Evolutionary conservation across 1,284 basidiomycete species (phyloP).

Genomic region (Marasmius sp.): DNA sequence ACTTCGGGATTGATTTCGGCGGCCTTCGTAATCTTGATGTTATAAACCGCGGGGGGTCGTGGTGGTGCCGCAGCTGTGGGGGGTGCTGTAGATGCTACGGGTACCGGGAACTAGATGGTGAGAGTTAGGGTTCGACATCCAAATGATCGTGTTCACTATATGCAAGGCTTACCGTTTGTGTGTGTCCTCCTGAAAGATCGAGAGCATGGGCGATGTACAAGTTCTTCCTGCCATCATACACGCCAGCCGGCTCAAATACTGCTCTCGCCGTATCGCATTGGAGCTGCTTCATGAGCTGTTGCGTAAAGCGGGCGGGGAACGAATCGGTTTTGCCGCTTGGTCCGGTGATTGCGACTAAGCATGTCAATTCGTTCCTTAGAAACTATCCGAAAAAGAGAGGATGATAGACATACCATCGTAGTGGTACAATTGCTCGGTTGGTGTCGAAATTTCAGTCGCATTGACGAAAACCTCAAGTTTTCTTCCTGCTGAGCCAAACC

Average conservation of each 20-base stretch:
- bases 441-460: not conserved
- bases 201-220: not conserved
- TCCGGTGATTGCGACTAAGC: not conserved
- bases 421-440: not conserved
- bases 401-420: not conserved
- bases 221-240: not conserved
- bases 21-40: not conserved
- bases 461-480: not conserved
- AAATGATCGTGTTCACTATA: not conserved
- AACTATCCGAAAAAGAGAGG: not conserved
- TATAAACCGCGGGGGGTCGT: not conserved
- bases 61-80: not conserved
- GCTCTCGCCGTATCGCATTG: not conserved
- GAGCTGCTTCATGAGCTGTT: not conserved
- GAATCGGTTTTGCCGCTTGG: not conserved
- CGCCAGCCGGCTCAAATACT: not conserved
- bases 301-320: not conserved
- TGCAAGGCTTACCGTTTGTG: not conserved
- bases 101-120: not conserved
- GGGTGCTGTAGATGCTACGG: not conserved
- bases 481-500: not conserved
- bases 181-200: not conserved
- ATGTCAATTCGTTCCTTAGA: not conserved
- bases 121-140: not conserved
- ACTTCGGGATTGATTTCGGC: not conserved